Evolutionary conservation across 2,329 filamentous ascomycete genomes (phyloP).

Genomic region (Hysterium pulicare): DNA sequence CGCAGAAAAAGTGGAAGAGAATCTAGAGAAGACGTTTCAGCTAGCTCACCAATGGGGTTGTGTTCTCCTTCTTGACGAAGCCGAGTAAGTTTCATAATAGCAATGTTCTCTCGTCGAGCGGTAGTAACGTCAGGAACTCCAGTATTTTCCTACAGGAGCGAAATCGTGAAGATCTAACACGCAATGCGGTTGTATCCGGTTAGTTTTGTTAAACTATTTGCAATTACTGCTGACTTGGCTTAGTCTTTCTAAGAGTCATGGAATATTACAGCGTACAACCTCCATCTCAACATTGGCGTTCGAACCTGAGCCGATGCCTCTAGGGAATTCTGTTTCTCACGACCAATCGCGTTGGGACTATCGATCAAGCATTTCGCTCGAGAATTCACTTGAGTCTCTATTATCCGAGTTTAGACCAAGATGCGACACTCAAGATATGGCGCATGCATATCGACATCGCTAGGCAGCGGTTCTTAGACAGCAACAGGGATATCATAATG

Average conservation of each 20-base stretch:
- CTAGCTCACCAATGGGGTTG: conserved; percentile 4
- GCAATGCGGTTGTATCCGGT: conserved; percentile 5
- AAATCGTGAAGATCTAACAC: not conserved
- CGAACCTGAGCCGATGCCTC: no score
- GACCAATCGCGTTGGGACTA: conserved; percentile 8
- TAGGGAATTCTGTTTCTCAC: conserved; percentile 18
- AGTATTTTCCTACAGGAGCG: not conserved
- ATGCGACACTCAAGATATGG: not conserved
- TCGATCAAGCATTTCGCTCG: conserved; percentile 9
- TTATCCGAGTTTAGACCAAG: not conserved
- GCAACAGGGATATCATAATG: conserved; percentile 2
- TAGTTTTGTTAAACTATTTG: not conserved
- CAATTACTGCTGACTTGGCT: not conserved
- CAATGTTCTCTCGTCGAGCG: no score
- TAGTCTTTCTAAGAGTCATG: conserved; percentile 8
- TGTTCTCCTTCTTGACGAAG: conserved; percentile 10
- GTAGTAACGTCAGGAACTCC: no score
- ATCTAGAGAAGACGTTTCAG: not conserved
- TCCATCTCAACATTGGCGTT: no score
- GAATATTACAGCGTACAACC: conserved; percentile 8
- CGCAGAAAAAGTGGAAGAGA: conserved; percentile 1
- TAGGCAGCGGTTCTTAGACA: conserved; percentile 1
- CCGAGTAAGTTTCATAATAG: no score
- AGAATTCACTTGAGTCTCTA: conserved; percentile 7
- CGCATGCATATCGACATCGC: not conserved